Evolutionary conservation across 2,329 filamentous ascomycete species (phyloP).

Genomic region (Conoideocrella luteorostrata): DNA sequence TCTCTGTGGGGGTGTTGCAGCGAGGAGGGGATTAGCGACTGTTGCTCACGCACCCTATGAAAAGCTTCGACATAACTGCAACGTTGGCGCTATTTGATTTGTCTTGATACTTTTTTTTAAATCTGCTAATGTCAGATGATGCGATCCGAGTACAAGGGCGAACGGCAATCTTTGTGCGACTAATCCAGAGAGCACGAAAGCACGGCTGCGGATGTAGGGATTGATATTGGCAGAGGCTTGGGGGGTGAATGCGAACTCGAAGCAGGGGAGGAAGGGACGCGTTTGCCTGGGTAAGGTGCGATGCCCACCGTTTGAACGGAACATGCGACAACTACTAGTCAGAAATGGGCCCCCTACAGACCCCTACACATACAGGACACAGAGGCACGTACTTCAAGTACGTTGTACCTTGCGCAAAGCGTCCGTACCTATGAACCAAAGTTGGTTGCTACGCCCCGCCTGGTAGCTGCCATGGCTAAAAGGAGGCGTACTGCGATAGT

Average conservation of each 20-base stretch:
- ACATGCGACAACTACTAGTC: conserved; percentile 9
- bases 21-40: conserved; percentile 3
- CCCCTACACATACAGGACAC: conserved; percentile 3
- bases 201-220: conserved; percentile 7
- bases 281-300: not conserved
- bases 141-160: not conserved
- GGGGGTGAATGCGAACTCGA: conserved; percentile 4
- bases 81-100: conserved; percentile 7
- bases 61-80: conserved; percentile 78
- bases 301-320: conserved; percentile 1
- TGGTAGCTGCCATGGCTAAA: not conserved
- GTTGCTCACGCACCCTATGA: conserved; percentile 78
- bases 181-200: not conserved
- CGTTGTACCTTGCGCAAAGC: not conserved
- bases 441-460: conserved; percentile 4
- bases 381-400: not conserved
- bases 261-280: conserved; percentile 3
- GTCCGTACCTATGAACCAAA: conserved; percentile 7
- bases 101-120: conserved; percentile 7
- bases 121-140: conserved; percentile 1
- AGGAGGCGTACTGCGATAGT: conserved; percentile 1
- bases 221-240: conserved; percentile 7
- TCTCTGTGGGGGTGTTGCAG: not conserved
- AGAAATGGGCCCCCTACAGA: conserved; percentile 3
- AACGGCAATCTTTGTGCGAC: not conserved